Evolutionary conservation across 352 stramenopile genomes (phyloP).

Genomic region (Phytophthora meadii): DNA sequence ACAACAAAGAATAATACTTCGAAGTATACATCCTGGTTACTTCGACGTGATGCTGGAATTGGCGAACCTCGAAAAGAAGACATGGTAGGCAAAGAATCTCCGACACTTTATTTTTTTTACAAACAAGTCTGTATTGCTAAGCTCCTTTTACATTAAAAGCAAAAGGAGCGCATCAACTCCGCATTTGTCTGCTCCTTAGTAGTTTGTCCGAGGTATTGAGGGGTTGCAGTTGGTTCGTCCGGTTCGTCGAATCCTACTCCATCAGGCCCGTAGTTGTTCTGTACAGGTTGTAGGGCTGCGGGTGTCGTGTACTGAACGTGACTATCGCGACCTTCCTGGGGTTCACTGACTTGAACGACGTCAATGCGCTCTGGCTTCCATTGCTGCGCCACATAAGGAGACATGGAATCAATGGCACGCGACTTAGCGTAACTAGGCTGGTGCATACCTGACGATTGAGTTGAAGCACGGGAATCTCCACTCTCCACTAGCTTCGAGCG

Average conservation of each 20-base stretch:
- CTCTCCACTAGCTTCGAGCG: constrained; percentile 15
- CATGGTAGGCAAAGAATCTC: no score
- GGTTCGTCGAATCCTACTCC: constrained; percentile 19
- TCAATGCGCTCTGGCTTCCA: constrained; percentile 2
- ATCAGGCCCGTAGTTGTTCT: constrained; percentile 6
- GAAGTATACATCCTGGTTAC: no score
- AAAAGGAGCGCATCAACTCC: constrained; percentile 28
- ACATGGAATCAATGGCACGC: constrained; percentile 18
- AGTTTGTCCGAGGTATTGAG: constrained; percentile 19
- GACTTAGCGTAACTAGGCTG: constrained; percentile 21
- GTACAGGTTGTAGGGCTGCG: background rate
- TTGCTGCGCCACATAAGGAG: constrained; percentile 16
- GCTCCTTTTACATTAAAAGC: constrained; percentile 18
- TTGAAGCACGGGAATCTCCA: constrained; percentile 14
- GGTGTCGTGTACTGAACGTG: background rate
- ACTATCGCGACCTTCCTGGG: background rate
- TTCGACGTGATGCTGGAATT: no score
- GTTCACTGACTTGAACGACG: background rate
- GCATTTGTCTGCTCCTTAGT: constrained; percentile 24
- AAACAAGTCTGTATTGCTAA: background rate
- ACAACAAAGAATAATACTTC: no score
- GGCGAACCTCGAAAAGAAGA: no score
- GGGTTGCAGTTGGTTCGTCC: background rate
- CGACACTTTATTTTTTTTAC: no score
- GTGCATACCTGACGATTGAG: constrained; percentile 17